Evolutionary conservation across 2,329 filamentous ascomycete genomes (phyloP).

Genomic region (Phyllosticta citrichinensis): DNA sequence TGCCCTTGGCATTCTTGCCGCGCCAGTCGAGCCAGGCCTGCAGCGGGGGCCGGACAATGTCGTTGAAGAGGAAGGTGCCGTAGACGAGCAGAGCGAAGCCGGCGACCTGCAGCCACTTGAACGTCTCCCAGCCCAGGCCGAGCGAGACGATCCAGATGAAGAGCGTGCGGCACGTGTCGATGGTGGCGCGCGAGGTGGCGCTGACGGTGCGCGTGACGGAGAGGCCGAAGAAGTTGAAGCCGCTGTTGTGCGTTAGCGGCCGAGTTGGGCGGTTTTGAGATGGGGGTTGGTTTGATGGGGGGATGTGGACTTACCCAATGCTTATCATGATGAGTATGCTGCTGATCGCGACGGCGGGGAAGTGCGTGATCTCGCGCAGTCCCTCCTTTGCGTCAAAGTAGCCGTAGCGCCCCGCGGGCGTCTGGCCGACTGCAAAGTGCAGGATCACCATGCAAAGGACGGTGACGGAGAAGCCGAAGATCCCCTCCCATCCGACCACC

Average conservation of each 20-base stretch:
- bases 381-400: slow-evolving; percentile 89
- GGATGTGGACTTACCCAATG: slow-evolving; percentile 60
- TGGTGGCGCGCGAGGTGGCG: slow-evolving; percentile 87
- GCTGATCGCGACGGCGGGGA: slow-evolving; percentile 61
- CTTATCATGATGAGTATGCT: slow-evolving; percentile 93
- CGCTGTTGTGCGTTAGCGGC: slow-evolving; percentile 40
- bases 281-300: background rate
- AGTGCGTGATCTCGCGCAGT: slow-evolving; percentile 66
- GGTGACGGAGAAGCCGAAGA: slow-evolving; percentile 81
- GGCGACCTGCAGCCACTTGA: slow-evolving; percentile 91
- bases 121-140: slow-evolving; percentile 88
- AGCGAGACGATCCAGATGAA: slow-evolving; percentile 98
- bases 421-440: slow-evolving; percentile 67
- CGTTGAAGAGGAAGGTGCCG: slow-evolving; percentile 94
- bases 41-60: slow-evolving; percentile 75
- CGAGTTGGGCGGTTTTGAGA: background rate
- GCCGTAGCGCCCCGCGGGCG: slow-evolving; percentile 62
- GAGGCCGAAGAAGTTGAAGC: slow-evolving; percentile 98
- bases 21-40: slow-evolving; percentile 50
- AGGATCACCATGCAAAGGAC: slow-evolving; percentile 68
- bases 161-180: slow-evolving; percentile 92
- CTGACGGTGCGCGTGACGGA: slow-evolving; percentile 84
- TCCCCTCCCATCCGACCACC: slow-evolving; percentile 91
- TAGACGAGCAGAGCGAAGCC: slow-evolving; percentile 89
- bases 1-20: slow-evolving; percentile 13